phyloP scores from a whole-genome alignment of 1,139 yeast species.

The Candida frijolesensis region DNA sequence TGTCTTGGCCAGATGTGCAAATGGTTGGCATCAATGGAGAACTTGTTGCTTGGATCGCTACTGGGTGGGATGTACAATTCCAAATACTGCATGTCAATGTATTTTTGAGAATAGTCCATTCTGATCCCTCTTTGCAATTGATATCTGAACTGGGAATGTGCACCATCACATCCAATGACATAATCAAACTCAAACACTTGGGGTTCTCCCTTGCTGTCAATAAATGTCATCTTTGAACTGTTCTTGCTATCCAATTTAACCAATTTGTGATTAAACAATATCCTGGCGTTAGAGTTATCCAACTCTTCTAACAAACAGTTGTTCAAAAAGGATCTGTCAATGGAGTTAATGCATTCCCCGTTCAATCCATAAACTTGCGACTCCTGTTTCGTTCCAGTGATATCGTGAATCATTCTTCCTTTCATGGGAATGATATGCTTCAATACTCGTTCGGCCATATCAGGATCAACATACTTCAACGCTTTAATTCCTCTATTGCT shows the following conservation, averaged over 20 bases:
- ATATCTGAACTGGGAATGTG: slow-evolving; percentile 73
- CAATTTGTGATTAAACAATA: slow-evolving; percentile 64
- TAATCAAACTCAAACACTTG: slow-evolving; percentile 49
- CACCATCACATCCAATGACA: slow-evolving; percentile 85
- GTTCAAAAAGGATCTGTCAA: slow-evolving; percentile 75
- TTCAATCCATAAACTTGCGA: slow-evolving; percentile 80
- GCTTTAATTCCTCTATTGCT: slow-evolving; percentile 82
- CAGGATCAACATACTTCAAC: slow-evolving; percentile 59
- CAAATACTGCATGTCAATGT: slow-evolving; percentile 81
- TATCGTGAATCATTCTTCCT: slow-evolving; percentile 87
- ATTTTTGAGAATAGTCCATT: slow-evolving; percentile 74
- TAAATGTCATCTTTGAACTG: slow-evolving; percentile 13
- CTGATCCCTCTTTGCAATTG: slow-evolving; percentile 68
- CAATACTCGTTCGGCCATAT: slow-evolving; percentile 58
- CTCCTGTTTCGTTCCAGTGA: slow-evolving; percentile 58
- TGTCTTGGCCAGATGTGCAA: slow-evolving; percentile 94
- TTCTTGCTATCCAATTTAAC: slow-evolving; percentile 29
- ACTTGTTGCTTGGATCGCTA: slow-evolving; percentile 27
- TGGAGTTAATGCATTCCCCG: slow-evolving; percentile 85
- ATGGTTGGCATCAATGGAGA: slow-evolving; percentile 69
- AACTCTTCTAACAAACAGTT: slow-evolving; percentile 65
- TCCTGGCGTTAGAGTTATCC: slow-evolving; percentile 41
- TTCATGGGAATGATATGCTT: slow-evolving; percentile 76
- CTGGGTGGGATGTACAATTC: slow-evolving; percentile 76
- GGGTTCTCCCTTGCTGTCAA: slow-evolving; percentile 14